Percentiles rank a stretch among this genome's conserved stretches.
Evolutionary conservation across 805 yeast genomes (phyloP).

Genomic region (Yarrowia porcina): DNA sequence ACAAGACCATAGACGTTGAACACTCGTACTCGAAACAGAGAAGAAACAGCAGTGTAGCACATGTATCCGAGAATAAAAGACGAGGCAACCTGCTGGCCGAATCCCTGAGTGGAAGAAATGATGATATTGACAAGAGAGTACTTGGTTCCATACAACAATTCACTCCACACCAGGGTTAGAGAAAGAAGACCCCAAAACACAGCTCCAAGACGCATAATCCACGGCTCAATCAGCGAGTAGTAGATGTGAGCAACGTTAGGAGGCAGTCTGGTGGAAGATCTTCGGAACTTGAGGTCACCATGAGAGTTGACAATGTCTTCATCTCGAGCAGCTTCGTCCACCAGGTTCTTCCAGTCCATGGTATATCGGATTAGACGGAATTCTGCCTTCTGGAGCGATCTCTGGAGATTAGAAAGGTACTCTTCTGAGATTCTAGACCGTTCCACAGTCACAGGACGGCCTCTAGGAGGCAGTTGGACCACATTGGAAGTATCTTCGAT

Average conservation of each 20-base stretch:
- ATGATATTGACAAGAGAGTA: constrained; percentile 58
- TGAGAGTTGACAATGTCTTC: constrained; percentile 57
- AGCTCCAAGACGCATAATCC: constrained; percentile 45
- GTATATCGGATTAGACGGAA: constrained; percentile 53
- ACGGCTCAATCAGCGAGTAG: constrained; percentile 48
- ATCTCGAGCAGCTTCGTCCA: constrained; percentile 48
- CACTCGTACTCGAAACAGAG: constrained; percentile 63
- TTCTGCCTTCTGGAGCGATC: constrained; percentile 50
- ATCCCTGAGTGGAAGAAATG: constrained; percentile 42
- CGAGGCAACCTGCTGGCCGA: constrained; percentile 43
- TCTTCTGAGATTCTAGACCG: constrained; percentile 37
- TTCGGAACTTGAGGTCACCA: constrained; percentile 35
- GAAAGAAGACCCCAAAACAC: constrained; percentile 46
- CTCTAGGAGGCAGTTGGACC: constrained; percentile 17
- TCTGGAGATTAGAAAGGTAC: constrained; percentile 51
- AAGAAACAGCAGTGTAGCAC: constrained; percentile 62
- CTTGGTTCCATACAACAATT: constrained; percentile 65
- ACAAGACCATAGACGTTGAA: constrained; percentile 78
- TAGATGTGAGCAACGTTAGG: constrained; percentile 46
- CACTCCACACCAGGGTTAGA: constrained; percentile 63
- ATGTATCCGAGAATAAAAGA: constrained; percentile 56
- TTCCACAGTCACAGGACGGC: constrained; percentile 28
- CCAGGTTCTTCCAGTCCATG: constrained; percentile 53
- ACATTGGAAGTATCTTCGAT: constrained; percentile 30
- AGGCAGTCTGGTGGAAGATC: constrained; percentile 34